Evolutionary conservation across 2,329 filamentous ascomycete species (phyloP).

Genomic region (Biscogniauxia mediterranea): DNA sequence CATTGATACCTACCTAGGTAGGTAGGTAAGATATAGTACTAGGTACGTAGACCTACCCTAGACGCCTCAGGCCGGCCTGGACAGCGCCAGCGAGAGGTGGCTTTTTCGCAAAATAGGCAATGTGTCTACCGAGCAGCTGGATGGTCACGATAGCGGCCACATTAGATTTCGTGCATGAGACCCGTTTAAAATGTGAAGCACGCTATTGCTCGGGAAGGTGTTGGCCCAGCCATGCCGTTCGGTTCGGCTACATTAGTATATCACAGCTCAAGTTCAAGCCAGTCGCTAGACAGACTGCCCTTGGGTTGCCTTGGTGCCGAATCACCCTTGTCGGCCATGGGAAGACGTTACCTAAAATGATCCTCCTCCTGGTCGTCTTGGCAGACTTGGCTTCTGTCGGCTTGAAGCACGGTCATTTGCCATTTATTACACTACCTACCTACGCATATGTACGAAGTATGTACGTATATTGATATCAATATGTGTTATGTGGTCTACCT

Average conservation of each 20-base stretch:
- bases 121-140: slow-evolving; percentile 4
- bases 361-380: neutral
- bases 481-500: neutral
- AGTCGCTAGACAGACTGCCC: neutral
- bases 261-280: neutral
- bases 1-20: neutral
- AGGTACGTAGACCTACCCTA: neutral
- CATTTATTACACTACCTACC: too few relatives aligned
- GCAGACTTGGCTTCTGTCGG: neutral
- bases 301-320: neutral
- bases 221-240: slow-evolving; percentile 1
- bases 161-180: neutral
- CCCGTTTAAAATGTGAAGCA: slow-evolving; percentile 4
- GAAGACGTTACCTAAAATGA: neutral
- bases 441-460: too few relatives aligned
- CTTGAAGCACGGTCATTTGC: neutral
- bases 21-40: too few relatives aligned
- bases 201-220: slow-evolving; percentile 2
- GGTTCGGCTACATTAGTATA: neutral
- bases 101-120: neutral
- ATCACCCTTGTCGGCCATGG: neutral
- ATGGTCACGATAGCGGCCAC: neutral
- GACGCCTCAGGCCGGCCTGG: neutral
- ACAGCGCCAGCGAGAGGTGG: neutral
- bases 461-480: too few relatives aligned